Evolutionary conservation across 2,329 filamentous ascomycete species (phyloP).

Genomic region (Niveomyces coronatus): DNA sequence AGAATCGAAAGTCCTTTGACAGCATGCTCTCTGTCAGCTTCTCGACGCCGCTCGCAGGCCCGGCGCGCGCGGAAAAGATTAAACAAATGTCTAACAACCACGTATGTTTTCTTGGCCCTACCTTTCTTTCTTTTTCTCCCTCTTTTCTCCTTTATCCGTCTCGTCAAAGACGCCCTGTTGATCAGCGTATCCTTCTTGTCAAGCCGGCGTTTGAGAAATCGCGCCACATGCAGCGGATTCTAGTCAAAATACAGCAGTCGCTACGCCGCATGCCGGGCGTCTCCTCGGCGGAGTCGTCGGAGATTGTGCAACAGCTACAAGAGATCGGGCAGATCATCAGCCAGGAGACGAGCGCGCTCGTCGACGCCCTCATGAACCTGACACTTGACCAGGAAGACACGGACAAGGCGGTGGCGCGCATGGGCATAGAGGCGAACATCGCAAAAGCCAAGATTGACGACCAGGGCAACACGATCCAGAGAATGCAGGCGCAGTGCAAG

Average conservation of each 20-base stretch:
- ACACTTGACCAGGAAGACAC: slow-evolving; percentile 28
- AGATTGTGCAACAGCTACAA: slow-evolving; percentile 25
- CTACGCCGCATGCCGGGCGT: slow-evolving; percentile 31
- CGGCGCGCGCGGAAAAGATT: slow-evolving; percentile 25
- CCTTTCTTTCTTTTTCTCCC: background rate
- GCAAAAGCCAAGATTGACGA: slow-evolving; percentile 24
- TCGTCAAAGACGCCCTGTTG: background rate
- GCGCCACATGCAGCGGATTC: slow-evolving; percentile 24
- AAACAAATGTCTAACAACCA: slow-evolving; percentile 30
- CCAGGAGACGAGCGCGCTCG: slow-evolving; percentile 28
- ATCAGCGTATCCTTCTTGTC: background rate
- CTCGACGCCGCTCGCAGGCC: slow-evolving; percentile 27
- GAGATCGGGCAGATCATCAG: slow-evolving; percentile 28
- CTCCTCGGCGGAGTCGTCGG: slow-evolving; percentile 22
- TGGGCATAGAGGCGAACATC: slow-evolving; percentile 29
- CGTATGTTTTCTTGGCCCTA: slow-evolving; percentile 17
- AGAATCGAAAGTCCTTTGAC: slow-evolving; percentile 5
- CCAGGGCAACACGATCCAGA: slow-evolving; percentile 21
- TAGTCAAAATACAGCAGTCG: slow-evolving; percentile 27
- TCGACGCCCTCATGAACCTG: slow-evolving; percentile 27
- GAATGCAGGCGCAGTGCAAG: slow-evolving; percentile 21
- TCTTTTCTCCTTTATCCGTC: background rate
- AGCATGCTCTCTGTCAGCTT: slow-evolving; percentile 29
- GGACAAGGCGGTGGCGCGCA: slow-evolving; percentile 26
- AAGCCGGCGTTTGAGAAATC: slow-evolving; percentile 26